Evolutionary conservation across 208 protist genomes (phyloP).

Genomic region (Herpetomonas samuelpessoai): DNA sequence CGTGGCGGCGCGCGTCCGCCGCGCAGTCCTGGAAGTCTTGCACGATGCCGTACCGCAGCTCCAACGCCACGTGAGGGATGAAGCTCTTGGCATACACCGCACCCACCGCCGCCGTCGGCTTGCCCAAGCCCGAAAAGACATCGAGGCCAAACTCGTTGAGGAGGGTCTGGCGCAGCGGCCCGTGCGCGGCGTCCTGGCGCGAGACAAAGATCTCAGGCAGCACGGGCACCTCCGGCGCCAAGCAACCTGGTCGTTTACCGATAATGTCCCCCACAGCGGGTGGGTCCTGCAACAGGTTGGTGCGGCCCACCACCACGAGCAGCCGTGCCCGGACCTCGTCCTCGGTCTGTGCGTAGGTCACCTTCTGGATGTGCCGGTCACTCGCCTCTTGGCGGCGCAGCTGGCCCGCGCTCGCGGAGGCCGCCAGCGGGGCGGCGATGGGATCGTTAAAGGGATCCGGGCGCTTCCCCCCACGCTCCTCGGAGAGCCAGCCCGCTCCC

Average conservation of each 20-base stretch:
- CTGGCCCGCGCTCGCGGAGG: not conserved
- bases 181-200: slow-evolving; percentile 2
- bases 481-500: not conserved
- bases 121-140: slow-evolving; percentile 4
- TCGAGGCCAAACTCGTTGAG: too few relatives aligned
- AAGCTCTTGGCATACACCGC: slow-evolving; percentile 54
- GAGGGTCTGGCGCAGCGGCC: not conserved
- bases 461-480: not conserved
- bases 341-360: slow-evolving; percentile 6
- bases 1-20: not conserved
- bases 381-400: slow-evolving; percentile 16
- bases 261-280: slow-evolving; percentile 65
- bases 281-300: slow-evolving; percentile 26
- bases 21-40: slow-evolving; percentile 41
- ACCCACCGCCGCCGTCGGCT: slow-evolving; percentile 22
- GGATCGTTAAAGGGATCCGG: not conserved
- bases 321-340: slow-evolving; percentile 12
- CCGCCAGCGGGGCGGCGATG: not conserved
- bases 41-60: slow-evolving; percentile 60
- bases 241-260: slow-evolving; percentile 33
- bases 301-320: slow-evolving; percentile 36
- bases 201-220: slow-evolving; percentile 58
- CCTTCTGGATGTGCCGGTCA: slow-evolving; percentile 21
- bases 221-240: slow-evolving; percentile 46
- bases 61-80: slow-evolving; percentile 73